Evolutionary conservation across 805 yeast species (phyloP).

Genomic region (Saccharomycopsis schoenii): DNA sequence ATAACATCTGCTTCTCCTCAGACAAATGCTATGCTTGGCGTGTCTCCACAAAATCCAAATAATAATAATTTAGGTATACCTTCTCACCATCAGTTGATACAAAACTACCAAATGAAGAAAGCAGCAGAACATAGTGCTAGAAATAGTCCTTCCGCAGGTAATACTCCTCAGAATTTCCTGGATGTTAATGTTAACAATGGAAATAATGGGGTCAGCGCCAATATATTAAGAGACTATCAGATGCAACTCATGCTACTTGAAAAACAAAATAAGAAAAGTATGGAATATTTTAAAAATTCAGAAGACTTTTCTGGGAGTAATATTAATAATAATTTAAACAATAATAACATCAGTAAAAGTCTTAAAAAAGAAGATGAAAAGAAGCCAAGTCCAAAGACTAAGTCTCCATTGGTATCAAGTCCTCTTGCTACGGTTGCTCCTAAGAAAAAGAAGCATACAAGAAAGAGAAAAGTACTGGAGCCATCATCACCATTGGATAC

Average conservation of each 20-base stretch:
- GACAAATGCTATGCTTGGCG: slow-evolving; percentile 20
- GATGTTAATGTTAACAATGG: background rate
- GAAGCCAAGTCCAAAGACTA: slow-evolving; percentile 20
- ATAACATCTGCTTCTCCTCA: slow-evolving; percentile 10
- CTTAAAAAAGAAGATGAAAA: slow-evolving; percentile 15
- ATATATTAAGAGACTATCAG: slow-evolving; percentile 72
- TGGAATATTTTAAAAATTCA: slow-evolving; percentile 38
- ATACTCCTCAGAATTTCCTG: background rate
- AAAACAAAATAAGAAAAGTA: slow-evolving; percentile 60
- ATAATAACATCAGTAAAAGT: slow-evolving; percentile 16
- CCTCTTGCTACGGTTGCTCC: slow-evolving; percentile 13
- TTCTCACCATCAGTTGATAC: slow-evolving; percentile 19
- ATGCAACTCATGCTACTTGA: slow-evolving; percentile 68
- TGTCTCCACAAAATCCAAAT: background rate
- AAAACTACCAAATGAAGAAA: background rate
- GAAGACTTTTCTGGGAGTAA: background rate
- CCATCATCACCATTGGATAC: slow-evolving; percentile 12
- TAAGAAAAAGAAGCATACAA: slow-evolving; percentile 22
- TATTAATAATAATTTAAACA: background rate
- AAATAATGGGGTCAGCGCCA: slow-evolving; percentile 25
- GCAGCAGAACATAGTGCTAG: slow-evolving; percentile 19
- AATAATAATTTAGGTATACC: slow-evolving; percentile 19
- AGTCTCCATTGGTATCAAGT: slow-evolving; percentile 10
- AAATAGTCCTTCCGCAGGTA: background rate
- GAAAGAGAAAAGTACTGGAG: slow-evolving; percentile 18